Conservation (phyloP, 163 green algal species). For the Scenedesmus sp. region DNA sequence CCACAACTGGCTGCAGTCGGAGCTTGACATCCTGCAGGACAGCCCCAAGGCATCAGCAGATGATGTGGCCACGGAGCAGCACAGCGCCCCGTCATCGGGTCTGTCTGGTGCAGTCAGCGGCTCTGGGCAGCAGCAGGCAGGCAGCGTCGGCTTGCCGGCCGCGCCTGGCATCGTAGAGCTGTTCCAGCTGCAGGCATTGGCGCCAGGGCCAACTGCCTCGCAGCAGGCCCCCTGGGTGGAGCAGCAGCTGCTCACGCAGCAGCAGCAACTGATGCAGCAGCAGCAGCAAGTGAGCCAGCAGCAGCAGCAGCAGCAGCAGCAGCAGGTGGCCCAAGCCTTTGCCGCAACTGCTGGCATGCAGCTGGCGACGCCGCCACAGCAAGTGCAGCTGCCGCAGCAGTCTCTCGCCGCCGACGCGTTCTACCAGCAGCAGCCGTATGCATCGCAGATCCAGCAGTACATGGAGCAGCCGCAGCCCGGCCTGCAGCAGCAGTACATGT, state of each 20-base stretch:
- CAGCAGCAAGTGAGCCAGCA: too few species aligned
- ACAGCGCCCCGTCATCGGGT: neutral
- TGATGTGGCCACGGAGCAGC: constrained; percentile 1
- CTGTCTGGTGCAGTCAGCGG: neutral
- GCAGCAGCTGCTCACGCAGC: constrained; percentile 1
- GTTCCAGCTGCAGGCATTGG: constrained; percentile 22
- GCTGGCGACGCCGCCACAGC: neutral
- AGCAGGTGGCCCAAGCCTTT: neutral
- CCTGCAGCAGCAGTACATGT: neutral
- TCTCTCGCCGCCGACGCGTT: neutral
- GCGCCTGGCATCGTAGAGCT: constrained; percentile 25
- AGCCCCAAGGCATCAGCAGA: constrained; percentile 5
- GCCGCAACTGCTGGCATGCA: constrained; percentile 5
- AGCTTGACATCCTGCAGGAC: constrained; percentile 2
- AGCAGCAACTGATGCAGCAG: neutral
- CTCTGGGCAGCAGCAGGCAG: neutral
- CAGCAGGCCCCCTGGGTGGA: constrained; percentile 3
- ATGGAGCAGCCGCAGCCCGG: neutral
- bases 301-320: neutral
- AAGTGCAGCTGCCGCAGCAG: neutral
- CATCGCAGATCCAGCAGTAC: constrained; percentile 21
- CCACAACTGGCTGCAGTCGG: neutral
- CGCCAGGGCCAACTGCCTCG: neutral
- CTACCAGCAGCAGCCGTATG: neutral
- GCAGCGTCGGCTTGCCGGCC: constrained; percentile 1